Conservation (phyloP, 345 rosid species). For the Aethionema arabicum region DNA sequence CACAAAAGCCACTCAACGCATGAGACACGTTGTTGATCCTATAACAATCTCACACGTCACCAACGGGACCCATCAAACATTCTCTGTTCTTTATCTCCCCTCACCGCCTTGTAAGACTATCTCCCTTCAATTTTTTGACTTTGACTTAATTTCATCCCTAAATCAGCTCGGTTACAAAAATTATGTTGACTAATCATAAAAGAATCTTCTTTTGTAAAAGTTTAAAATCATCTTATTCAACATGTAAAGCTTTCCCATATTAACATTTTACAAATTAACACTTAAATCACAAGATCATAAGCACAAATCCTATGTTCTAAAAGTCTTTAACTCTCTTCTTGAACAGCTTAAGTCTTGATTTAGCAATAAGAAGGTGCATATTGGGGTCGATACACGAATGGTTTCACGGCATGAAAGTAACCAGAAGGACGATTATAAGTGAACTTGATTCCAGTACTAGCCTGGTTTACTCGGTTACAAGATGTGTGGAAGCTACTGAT, state of each 20-base stretch:
- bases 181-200: background rate
- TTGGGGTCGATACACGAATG: slow-evolving; percentile 67
- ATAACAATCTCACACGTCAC: slow-evolving; percentile 13
- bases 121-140: slow-evolving; percentile 23
- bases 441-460: slow-evolving; percentile 75
- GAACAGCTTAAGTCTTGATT: background rate
- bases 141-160: slow-evolving; percentile 6
- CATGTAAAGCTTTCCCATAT: slow-evolving; percentile 13
- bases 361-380: slow-evolving; percentile 62
- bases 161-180: background rate
- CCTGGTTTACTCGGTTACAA: slow-evolving; percentile 61
- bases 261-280: slow-evolving; percentile 11
- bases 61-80: slow-evolving; percentile 16
- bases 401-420: slow-evolving; percentile 62
- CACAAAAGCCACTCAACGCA: background rate
- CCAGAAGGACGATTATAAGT: slow-evolving; percentile 78
- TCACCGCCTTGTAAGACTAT: slow-evolving; percentile 29
- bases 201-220: too few relatives aligned
- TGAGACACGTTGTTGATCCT: slow-evolving; percentile 29
- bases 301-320: background rate
- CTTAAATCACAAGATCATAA: background rate
- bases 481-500: slow-evolving; percentile 83
- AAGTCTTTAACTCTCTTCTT: background rate
- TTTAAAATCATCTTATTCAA: background rate
- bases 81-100: background rate